phyloP scores from a whole-genome alignment of 2,329 filamentous ascomycete species.

The Davidsoniella neocaledoniae region DNA sequence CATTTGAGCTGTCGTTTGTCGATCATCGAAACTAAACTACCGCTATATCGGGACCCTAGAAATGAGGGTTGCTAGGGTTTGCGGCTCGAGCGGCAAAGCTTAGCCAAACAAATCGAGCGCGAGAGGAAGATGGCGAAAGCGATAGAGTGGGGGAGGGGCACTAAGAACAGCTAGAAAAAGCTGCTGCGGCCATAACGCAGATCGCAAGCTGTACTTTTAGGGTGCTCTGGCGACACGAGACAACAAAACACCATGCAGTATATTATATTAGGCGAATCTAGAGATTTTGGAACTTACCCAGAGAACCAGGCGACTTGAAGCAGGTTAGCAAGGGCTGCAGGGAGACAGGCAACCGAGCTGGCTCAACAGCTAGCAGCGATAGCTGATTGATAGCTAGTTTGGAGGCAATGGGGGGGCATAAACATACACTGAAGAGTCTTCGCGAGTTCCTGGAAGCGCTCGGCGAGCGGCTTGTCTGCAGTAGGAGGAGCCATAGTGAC shows the following conservation, averaged over 20 bases:
- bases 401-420: conserved; percentile 9
- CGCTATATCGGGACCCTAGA: too few species aligned
- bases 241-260: neutral
- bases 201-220: neutral
- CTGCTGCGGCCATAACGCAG: neutral
- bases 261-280: conserved; percentile 5
- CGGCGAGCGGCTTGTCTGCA: conserved; percentile 49
- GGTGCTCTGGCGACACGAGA: neutral
- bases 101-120: too few species aligned
- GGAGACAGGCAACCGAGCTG: conserved; percentile 13
- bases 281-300: conserved; percentile 41
- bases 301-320: conserved; percentile 57
- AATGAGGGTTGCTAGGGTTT: neutral
- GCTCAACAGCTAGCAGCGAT: neutral
- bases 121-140: neutral
- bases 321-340: conserved; percentile 19
- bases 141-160: conserved; percentile 3
- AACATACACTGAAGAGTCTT: conserved; percentile 82
- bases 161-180: neutral
- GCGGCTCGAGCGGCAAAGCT: too few species aligned
- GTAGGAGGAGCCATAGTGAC: conserved; percentile 36
- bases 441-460: conserved; percentile 61
- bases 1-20: too few species aligned
- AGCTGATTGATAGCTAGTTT: neutral
- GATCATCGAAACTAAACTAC: too few species aligned